These are phyloP conservation scores for Breynia disticha DNA, from an alignment of 441 rosid genomes.

Conservation along the genomic window DNA sequence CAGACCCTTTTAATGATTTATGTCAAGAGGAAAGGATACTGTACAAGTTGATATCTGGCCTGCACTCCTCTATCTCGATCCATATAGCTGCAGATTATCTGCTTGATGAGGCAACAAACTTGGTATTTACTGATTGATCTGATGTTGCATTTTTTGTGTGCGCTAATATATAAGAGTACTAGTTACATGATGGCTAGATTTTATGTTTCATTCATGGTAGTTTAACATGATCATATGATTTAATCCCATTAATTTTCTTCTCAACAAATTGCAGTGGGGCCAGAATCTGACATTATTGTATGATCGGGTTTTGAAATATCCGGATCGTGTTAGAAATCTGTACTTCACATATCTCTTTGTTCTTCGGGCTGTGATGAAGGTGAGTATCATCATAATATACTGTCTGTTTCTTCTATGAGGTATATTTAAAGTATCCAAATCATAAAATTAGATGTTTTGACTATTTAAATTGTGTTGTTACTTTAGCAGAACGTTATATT, in stretches of 20 bases:
- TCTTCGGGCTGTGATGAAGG: conserved; percentile 81
- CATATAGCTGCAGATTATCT: conserved; percentile 80
- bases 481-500: no score
- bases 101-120: conserved; percentile 56
- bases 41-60: conserved; percentile 85
- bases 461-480: not conserved
- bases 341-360: conserved; percentile 85
- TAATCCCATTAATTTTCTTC: conserved; percentile 10
- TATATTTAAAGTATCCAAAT: not conserved
- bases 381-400: conserved; percentile 17
- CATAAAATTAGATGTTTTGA: conserved; percentile 1
- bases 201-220: not conserved
- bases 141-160: not conserved
- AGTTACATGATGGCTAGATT: not conserved
- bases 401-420: not conserved
- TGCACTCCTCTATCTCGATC: conserved; percentile 76
- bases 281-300: conserved; percentile 61
- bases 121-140: conserved; percentile 29
- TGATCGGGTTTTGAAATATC: conserved; percentile 68
- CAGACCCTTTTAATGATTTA: conserved; percentile 62
- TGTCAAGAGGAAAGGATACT: conserved; percentile 74
- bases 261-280: conserved; percentile 64
- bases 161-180: not conserved
- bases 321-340: conserved; percentile 71
- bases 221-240: conserved; percentile 6